phyloP scores from a whole-genome alignment of 2,329 filamentous ascomycete genomes.

The Xylaria sp. region DNA sequence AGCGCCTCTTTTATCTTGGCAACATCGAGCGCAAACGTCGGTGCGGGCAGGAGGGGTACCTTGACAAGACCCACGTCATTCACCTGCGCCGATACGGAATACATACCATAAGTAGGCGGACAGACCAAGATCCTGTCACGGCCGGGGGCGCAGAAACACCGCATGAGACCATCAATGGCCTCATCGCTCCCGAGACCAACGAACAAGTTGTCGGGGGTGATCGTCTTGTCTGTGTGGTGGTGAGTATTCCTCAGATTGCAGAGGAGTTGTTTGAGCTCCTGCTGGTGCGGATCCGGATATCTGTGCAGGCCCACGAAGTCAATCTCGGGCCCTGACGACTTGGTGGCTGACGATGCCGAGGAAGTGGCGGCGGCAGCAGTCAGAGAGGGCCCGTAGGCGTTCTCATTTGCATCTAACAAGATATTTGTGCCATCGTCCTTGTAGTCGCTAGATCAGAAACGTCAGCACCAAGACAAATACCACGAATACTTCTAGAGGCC shows the following conservation, averaged over 20 bases:
- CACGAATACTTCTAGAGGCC: conserved; percentile 48
- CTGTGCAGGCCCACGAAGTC: conserved; percentile 87
- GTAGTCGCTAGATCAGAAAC: conserved; percentile 77
- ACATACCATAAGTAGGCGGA: conserved; percentile 99
- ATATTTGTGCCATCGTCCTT: conserved; percentile 97
- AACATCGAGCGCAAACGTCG: conserved; percentile 79
- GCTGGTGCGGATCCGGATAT: conserved; percentile 96
- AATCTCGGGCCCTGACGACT: conserved; percentile 61
- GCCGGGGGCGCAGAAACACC: conserved; percentile 90
- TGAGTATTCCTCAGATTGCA: conserved; percentile 89
- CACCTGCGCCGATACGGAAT: conserved; percentile 90
- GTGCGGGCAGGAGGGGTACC: conserved; percentile 79
- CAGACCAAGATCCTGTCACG: conserved; percentile 92
- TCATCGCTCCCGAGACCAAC: conserved; percentile 97
- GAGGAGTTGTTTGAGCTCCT: conserved; percentile 83
- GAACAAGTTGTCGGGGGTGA: conserved; percentile 87
- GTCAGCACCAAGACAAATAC: conserved; percentile 43
- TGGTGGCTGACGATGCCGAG: conserved; percentile 53
- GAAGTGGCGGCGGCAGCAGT: conserved; percentile 59
- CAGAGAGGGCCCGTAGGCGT: conserved; percentile 89
- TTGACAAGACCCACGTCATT: conserved; percentile 90
- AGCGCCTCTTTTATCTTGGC: conserved; percentile 74
- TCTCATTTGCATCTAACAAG: conserved; percentile 97
- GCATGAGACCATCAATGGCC: conserved; percentile 92
- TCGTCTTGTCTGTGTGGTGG: conserved; percentile 76